Evolutionary conservation across 768 basidiomycete genomes (phyloP), one percentile per base, ranked within the genome.

Genomic region (Auricularia cornea): DNA sequence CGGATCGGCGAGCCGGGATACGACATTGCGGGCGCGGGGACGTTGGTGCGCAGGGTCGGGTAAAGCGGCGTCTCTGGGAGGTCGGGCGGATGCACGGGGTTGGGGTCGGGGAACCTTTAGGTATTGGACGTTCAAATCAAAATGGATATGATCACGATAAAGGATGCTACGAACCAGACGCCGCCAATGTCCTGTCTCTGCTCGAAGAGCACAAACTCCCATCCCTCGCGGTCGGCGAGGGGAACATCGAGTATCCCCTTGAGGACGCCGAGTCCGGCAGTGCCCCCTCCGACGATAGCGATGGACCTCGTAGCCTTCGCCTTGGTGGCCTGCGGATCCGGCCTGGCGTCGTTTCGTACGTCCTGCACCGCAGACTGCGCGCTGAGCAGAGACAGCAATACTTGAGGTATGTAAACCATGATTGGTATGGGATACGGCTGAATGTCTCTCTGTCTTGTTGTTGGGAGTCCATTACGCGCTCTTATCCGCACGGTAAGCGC

Each of bases 271-370:
- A 86, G 71, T 1, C 84, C 84, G 3, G 80, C 82, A 66, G 80
- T 85, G 1, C 83, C 84, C 4, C 78, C 82, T 10, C 85, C 85
- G 20, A 87, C 75, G 59, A 86, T 78, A 6, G 80, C 84, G 61
- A 87, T 80, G 3, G 78, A 79, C 71, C 83, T 85, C 1, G 68
- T 63, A 51, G 68, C n/a, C n/a, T n/a, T n/a, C n/a, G n/a, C n/a
- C n/a, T n/a, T n/a, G n/a, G n/a, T n/a, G n/a, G n/a, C n/a, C n/a
- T n/a, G n/a, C n/a, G n/a, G n/a, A n/a, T n/a, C n/a, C n/a, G n/a
- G n/a, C n/a, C n/a, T n/a, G n/a, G n/a, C n/a, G n/a, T n/a, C n/a
- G n/a, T n/a, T n/a, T n/a, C n/a, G n/a, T n/a, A n/a, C n/a, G n/a
- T n/a, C n/a, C n/a, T n/a, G n/a, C n/a, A n/a, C n/a, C n/a, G n/a